phyloP scores from a whole-genome alignment of 2,329 filamentous ascomycete species.

The Scytalidium sp. region DNA sequence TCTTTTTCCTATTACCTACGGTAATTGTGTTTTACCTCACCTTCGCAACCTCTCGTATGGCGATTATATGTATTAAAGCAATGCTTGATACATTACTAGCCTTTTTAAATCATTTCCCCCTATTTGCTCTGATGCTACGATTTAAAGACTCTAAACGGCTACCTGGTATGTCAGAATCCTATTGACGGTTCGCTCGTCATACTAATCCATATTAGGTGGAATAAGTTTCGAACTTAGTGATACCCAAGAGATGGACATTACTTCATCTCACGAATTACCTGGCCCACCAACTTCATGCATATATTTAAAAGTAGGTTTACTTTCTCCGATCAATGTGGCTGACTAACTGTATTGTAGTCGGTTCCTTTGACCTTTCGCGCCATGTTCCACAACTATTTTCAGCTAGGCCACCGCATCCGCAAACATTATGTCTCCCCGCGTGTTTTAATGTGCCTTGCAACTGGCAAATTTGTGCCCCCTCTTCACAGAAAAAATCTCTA shows the following conservation, averaged over 20 bases:
- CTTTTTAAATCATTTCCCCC: slow-evolving; percentile 93
- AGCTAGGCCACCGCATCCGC: slow-evolving; percentile 85
- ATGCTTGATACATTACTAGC: slow-evolving; percentile 87
- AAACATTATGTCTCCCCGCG: slow-evolving; percentile 92
- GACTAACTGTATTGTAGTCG: slow-evolving; percentile 58
- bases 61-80: slow-evolving; percentile 91
- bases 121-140: slow-evolving; percentile 94
- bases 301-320: slow-evolving; percentile 67
- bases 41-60: slow-evolving; percentile 91
- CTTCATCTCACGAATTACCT: slow-evolving; percentile 16
- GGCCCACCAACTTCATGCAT: slow-evolving; percentile 71
- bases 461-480: slow-evolving; percentile 89
- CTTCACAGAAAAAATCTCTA: slow-evolving; percentile 95
- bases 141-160: slow-evolving; percentile 89
- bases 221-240: slow-evolving; percentile 89
- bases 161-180: slow-evolving; percentile 56
- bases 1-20: slow-evolving; percentile 93
- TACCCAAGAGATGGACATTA: slow-evolving; percentile 52
- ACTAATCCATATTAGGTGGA: slow-evolving; percentile 51
- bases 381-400: slow-evolving; percentile 97
- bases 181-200: slow-evolving; percentile 1
- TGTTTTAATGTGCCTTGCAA: slow-evolving; percentile 83
- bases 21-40: slow-evolving; percentile 96
- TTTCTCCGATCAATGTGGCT: slow-evolving; percentile 2
- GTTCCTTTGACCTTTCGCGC: slow-evolving; percentile 86